Evolutionary conservation across 768 basidiomycete genomes (phyloP).

Genomic region (Pulveroboletus sp.): DNA sequence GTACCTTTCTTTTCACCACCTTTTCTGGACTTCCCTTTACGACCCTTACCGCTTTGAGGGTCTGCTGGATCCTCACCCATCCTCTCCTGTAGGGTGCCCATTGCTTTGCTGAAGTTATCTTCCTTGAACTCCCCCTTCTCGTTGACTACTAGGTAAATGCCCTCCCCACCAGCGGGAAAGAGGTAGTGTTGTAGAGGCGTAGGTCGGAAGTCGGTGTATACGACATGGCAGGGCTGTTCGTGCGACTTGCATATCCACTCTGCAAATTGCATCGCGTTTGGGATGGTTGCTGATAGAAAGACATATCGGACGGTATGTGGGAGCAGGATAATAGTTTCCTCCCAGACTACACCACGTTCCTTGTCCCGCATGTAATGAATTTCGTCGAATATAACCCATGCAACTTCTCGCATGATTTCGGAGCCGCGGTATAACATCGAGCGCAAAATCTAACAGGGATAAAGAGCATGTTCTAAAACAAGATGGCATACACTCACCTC

Average conservation of each 20-base stretch:
- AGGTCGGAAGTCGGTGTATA: constrained; percentile 98
- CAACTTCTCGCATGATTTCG: constrained; percentile 99
- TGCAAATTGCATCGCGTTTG: constrained; percentile 99
- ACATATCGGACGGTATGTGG: constrained; percentile 97
- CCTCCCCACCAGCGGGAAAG: constrained; percentile 94
- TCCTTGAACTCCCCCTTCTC: constrained; percentile 97
- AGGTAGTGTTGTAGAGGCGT: constrained; percentile 98
- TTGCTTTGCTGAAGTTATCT: constrained; percentile 96
- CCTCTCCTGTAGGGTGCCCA: constrained; percentile 86
- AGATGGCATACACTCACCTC: constrained; percentile 62
- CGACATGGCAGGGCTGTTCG: constrained; percentile 97
- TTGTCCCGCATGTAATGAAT: constrained; percentile 99
- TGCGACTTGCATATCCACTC: constrained; percentile 99
- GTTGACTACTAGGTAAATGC: constrained; percentile 97
- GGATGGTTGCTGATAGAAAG: constrained; percentile 98
- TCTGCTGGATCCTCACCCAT: constrained; percentile 93
- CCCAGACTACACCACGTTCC: constrained; percentile 99
- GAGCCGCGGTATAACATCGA: constrained; percentile 99
- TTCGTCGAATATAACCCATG: constrained; percentile 99
- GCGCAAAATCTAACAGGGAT: constrained; percentile 73
- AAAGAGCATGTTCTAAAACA: not conserved
- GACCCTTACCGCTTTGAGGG: constrained; percentile 77
- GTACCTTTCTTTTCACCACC: constrained; percentile 91
- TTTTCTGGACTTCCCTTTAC: constrained; percentile 90
- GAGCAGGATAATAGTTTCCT: constrained; percentile 96